These are phyloP conservation scores for Paramarasmius palmivorus DNA, from an alignment of 1,284 basidiomycete genomes.

Conservation along the genomic window DNA sequence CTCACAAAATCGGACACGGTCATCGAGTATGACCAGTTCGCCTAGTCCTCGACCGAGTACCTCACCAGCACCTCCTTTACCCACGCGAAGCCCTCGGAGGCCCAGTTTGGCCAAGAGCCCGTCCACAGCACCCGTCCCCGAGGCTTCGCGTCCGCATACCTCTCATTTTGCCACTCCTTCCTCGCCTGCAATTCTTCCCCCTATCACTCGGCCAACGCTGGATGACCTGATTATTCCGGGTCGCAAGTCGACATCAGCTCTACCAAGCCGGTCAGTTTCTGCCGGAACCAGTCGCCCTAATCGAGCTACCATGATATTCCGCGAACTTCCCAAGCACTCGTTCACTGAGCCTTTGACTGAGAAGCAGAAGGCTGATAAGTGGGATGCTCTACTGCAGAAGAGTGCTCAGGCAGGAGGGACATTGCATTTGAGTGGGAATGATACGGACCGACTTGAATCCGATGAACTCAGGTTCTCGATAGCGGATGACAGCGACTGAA, in stretches of 20 bases:
- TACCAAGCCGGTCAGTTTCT: too few species aligned
- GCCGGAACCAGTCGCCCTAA: too few species aligned
- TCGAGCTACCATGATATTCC: neutral
- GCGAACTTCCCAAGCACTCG: too few species aligned
- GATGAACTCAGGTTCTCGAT: neutral
- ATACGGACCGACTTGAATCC: neutral
- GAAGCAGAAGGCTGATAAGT: neutral
- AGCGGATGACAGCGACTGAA: neutral
- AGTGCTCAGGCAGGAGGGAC: conserved; percentile 3
- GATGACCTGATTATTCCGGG: too few species aligned
- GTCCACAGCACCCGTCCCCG: neutral
- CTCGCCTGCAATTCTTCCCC: too few species aligned
- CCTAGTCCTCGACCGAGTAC: neutral
- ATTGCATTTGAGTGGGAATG: neutral
- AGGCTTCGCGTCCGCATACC: neutral
- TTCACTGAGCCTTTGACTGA: too few species aligned
- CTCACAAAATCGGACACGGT: neutral
- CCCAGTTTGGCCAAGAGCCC: neutral
- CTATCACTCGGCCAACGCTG: too few species aligned
- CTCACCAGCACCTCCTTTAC: neutral
- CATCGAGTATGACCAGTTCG: neutral
- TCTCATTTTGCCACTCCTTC: neutral
- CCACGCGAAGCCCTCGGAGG: neutral
- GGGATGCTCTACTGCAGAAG: conserved; percentile 1
- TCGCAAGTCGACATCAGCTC: too few species aligned